Evolutionary conservation across 2,329 filamentous ascomycete genomes (phyloP), one percentile per base, ranked within the genome.

Genomic region (Aureobasidium sp.): DNA sequence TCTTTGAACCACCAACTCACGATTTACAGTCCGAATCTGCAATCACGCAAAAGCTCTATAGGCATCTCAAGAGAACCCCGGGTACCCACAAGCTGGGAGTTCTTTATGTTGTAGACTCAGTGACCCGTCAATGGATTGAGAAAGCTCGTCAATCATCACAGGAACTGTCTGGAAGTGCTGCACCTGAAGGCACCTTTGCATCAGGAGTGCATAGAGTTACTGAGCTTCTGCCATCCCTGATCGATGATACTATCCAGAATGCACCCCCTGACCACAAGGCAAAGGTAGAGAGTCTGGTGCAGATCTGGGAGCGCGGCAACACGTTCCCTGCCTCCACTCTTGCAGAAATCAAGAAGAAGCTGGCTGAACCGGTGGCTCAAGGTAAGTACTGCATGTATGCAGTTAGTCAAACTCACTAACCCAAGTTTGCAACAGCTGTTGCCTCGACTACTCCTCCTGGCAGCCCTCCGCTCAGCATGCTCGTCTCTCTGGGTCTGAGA

Each of bases 81-180:
- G 86, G 86, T 74, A 96, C 92, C 75, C 93, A 99, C 84, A 99
- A 99, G 80, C 84, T 99, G 77, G 94, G 94, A 79, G 92, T 97
- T 73, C 87, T 99, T 79, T 99, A 99, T 87, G 92, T 97, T 79
- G 90, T 99, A 92, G 94, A 99, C 84, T 96, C 93, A 82, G 92
- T 99, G 84, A 93, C 92, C 76, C 91, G 94, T 78, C 93, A 95
- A 81, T 99, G 94, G 93, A 87, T 96, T 81, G 93, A 97, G 76
- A 89, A 92, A 78, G 93, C 94, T 72, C 94, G 92, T 78, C 84
- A 87, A 72, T 84, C 89, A 69, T 90, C 89, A 71, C 92, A 97
- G 68, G 73, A 76, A 74, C 78, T 88, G 72, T 85, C 92, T 76
- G 89, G 89, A 78, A 87, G 84, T 76, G 83, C 86, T 76, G 91